phyloP scores from a whole-genome alignment of 345 rosid species.

The Gossypium ekmanianum region DNA sequence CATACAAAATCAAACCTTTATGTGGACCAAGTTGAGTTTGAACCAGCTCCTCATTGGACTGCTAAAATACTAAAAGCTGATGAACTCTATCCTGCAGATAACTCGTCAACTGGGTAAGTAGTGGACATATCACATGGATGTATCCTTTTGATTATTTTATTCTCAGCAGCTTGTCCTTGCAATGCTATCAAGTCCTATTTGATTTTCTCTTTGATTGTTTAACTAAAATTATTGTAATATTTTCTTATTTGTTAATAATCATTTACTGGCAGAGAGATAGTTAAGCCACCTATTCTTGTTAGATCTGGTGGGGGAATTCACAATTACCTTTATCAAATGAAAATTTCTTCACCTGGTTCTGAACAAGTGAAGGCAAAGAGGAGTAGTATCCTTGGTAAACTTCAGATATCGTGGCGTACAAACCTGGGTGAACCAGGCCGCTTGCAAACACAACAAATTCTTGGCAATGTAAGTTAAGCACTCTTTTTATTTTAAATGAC shows the following conservation, averaged over 20 bases:
- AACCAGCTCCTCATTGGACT: conserved; percentile 82
- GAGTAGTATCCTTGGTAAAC: conserved; percentile 82
- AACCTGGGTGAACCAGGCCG: conserved; percentile 99
- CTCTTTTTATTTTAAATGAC: background rate
- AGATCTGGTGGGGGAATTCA: conserved; percentile 88
- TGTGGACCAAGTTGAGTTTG: conserved; percentile 98
- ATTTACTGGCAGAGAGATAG: conserved; percentile 48
- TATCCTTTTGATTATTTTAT: background rate
- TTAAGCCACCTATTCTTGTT: conserved; percentile 67
- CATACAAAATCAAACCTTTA: conserved; percentile 87
- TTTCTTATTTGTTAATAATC: background rate
- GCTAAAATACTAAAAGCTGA: conserved; percentile 59
- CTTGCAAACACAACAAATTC: conserved; percentile 94
- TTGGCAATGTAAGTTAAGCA: conserved; percentile 24
- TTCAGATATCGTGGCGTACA: conserved; percentile 95
- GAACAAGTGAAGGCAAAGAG: conserved; percentile 51
- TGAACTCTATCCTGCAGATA: conserved; percentile 34
- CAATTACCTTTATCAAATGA: conserved; percentile 76
- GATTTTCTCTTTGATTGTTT: background rate
- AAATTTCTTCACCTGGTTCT: conserved; percentile 41
- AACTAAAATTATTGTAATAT: background rate
- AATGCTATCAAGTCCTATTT: background rate
- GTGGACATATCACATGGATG: background rate
- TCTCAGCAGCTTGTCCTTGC: background rate
- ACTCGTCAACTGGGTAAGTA: conserved; percentile 45